These are phyloP conservation scores for Taiozyma sp. DNA, from an alignment of 1,139 yeast genomes.

Conservation along the genomic window DNA sequence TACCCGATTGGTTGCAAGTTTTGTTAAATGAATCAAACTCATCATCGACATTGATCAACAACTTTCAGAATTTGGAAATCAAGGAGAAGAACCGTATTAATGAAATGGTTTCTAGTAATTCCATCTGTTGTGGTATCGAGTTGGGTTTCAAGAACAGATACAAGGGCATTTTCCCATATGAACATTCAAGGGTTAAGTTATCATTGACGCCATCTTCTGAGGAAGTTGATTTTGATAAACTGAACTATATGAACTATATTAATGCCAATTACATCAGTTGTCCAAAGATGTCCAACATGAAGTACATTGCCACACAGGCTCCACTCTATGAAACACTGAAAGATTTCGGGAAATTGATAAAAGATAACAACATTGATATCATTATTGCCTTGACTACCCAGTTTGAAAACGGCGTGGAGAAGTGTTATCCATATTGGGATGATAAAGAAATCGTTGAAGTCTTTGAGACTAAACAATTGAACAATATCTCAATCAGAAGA, in stretches of 20 bases:
- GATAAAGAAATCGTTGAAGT: slow-evolving; percentile 13
- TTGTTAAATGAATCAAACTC: slow-evolving; percentile 23
- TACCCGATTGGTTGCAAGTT: slow-evolving; percentile 36
- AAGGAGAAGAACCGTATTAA: slow-evolving; percentile 36
- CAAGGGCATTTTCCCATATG: slow-evolving; percentile 77
- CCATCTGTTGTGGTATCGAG: slow-evolving; percentile 69
- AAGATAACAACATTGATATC: slow-evolving; percentile 55
- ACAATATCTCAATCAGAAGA: slow-evolving; percentile 35
- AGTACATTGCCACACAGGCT: slow-evolving; percentile 83
- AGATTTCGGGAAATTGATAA: slow-evolving; percentile 72
- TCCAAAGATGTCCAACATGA: slow-evolving; percentile 25
- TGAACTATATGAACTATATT: slow-evolving; percentile 33
- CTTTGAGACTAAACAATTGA: slow-evolving; percentile 6
- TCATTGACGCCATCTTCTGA: slow-evolving; percentile 19
- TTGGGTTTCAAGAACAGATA: slow-evolving; percentile 73
- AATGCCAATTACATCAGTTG: slow-evolving; percentile 52
- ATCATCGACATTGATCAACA: slow-evolving; percentile 26
- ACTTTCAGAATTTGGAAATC: slow-evolving; percentile 35
- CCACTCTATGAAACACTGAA: slow-evolving; percentile 67
- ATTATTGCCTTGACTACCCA: slow-evolving; percentile 65
- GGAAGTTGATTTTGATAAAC: slow-evolving; percentile 2
- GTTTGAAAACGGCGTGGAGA: slow-evolving; percentile 49
- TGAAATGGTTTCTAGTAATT: slow-evolving; percentile 28
- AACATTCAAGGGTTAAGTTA: slow-evolving; percentile 62
- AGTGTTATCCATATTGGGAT: slow-evolving; percentile 54